Base-by-base conservation (phyloP, 2,329 filamentous ascomycete genomes). In the Aspergillus calidoustus region DNA sequence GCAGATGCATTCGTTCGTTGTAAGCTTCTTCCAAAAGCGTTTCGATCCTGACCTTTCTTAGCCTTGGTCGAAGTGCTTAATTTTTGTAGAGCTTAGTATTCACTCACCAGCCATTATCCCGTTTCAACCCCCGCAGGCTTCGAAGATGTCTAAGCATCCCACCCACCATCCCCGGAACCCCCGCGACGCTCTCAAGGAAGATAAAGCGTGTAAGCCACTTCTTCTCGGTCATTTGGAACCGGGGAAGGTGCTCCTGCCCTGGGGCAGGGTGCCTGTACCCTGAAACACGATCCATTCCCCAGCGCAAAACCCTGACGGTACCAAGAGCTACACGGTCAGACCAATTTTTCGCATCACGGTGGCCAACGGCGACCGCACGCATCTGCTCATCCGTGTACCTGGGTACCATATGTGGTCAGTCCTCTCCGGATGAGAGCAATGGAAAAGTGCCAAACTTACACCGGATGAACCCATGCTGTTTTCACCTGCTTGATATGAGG, bases 121-220 rank as follows among this genome's bases (percentile, higher is more conserved):
- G 84, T 83, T 92, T 93, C 84, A 98, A 89, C 28, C 89, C 86
- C 49, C 94, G 85, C 71, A 98, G 85, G 67, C 89, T 93, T 73
- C 90, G 88, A 43, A 98, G 83, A 78, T 99, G 95, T 38, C 95
- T 85, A 15, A 98, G 83, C 91, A 97, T 97, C 22, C 93, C 95
- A 0, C 90, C 95, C 0, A 98, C 94, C 92, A 98, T 98, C 7
- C 95, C 95, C 0, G 95, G 95, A 0, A 98, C 95, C 34, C 93
- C 95, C 13, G 95, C 95, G 43, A 99, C 92, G 53, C 90, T 93
- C 77, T 99, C 95, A 38, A 99, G 85, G 77, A 99, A 99, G 69
- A 99, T 86, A 73, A 97, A 94, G 6, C 94, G 87, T 52, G 91
- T 86, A 69, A 97, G 83, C 89, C 95, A 99, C 80, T 98, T 95